A percentile compares a stretch with the other conserved stretches of the same genome.
Evolutionary conservation across 1,139 yeast species (phyloP).

Genomic region (Scheffersomyces quercinus): DNA sequence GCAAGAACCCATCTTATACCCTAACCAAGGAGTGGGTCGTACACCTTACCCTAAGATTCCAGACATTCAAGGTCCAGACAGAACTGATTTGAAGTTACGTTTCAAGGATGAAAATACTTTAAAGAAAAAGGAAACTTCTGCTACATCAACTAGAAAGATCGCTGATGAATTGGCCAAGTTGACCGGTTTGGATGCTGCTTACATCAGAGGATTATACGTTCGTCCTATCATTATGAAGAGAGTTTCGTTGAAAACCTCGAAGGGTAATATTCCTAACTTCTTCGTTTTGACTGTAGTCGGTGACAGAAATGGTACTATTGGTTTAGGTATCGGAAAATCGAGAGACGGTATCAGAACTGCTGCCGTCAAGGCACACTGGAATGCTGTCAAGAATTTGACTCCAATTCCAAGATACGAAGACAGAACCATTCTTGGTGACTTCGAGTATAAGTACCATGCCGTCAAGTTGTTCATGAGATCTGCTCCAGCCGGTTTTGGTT

Average conservation of each 20-base stretch:
- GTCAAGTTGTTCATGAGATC: slow-evolving; percentile 79
- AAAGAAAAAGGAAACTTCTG: slow-evolving; percentile 14
- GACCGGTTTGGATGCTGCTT: slow-evolving; percentile 73
- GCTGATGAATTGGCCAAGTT: slow-evolving; percentile 64
- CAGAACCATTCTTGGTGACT: slow-evolving; percentile 86
- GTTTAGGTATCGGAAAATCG: slow-evolving; percentile 94
- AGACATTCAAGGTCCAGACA: slow-evolving; percentile 40
- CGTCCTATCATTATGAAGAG: slow-evolving; percentile 74
- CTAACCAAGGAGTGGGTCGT: slow-evolving; percentile 41
- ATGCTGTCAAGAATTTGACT: slow-evolving; percentile 83
- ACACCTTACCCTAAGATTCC: slow-evolving; percentile 49
- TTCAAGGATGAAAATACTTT: slow-evolving; percentile 25
- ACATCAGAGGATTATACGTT: slow-evolving; percentile 62
- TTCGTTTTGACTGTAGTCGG: slow-evolving; percentile 91
- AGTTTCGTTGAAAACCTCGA: slow-evolving; percentile 89
- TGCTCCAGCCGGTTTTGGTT: slow-evolving; percentile 93
- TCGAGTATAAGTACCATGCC: slow-evolving; percentile 84
- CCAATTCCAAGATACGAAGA: slow-evolving; percentile 86
- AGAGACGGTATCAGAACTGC: slow-evolving; percentile 78
- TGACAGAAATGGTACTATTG: slow-evolving; percentile 89
- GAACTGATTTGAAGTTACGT: slow-evolving; percentile 41
- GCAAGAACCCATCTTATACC: slow-evolving; percentile 49
- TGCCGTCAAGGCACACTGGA: slow-evolving; percentile 86
- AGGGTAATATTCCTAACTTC: slow-evolving; percentile 86
- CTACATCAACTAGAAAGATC: slow-evolving; percentile 28